Evolutionary conservation across 345 rosid genomes (phyloP).

Genomic region (Bruguiera parviflora): DNA sequence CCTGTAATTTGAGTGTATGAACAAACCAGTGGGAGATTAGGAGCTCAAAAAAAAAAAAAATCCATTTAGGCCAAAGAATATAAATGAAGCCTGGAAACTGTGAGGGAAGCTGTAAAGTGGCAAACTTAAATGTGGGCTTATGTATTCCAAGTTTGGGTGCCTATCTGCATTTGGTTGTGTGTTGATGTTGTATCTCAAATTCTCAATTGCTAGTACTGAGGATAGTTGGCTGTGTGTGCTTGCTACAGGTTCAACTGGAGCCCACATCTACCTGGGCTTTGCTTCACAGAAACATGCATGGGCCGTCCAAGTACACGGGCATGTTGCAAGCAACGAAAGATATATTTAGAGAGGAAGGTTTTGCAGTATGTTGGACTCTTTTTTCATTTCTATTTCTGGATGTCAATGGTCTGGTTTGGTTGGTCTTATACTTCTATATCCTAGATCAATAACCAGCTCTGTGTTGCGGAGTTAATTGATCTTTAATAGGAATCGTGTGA

Average conservation of each 20-base stretch:
- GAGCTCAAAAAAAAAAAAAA: too few species aligned
- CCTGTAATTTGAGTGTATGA: too few species aligned
- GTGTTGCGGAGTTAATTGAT: too few species aligned
- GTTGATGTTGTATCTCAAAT: too few species aligned
- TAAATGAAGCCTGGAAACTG: too few species aligned
- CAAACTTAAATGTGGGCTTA: background rate
- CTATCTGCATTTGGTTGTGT: background rate
- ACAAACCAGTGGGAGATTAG: too few species aligned
- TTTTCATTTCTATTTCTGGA: background rate
- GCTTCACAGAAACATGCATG: conserved; percentile 39
- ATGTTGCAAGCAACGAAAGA: conserved; percentile 86
- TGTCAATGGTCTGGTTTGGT: background rate
- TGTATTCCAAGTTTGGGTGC: background rate
- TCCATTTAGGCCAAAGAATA: too few species aligned
- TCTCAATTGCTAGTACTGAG: too few species aligned
- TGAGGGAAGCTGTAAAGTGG: too few species aligned
- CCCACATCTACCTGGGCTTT: conserved; percentile 84
- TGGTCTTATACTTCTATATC: too few species aligned
- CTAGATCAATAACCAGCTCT: too few species aligned
- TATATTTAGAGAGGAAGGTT: conserved; percentile 90
- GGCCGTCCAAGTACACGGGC: conserved; percentile 83
- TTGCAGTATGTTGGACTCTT: conserved; percentile 46
- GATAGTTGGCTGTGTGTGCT: background rate
- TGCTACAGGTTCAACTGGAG: conserved; percentile 87
- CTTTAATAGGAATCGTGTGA: too few species aligned